Evolutionary conservation across 2,329 filamentous ascomycete genomes (phyloP).

Genomic region (Chrysoporthe austroafricana): DNA sequence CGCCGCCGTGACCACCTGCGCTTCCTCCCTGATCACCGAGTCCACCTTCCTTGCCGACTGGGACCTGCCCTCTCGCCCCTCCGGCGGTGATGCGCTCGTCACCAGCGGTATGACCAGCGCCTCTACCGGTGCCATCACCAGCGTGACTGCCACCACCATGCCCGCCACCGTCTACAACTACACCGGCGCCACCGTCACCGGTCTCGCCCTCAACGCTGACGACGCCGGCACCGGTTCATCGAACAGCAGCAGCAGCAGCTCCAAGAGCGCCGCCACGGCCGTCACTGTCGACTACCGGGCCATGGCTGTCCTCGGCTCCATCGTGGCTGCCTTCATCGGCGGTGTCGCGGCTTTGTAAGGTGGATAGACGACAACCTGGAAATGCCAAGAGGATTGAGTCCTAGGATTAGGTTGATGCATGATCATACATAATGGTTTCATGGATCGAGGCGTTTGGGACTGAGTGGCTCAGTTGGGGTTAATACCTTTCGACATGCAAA

Average conservation of each 20-base stretch:
- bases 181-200: slow-evolving; percentile 27
- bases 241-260: slow-evolving; percentile 24
- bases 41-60: slow-evolving; percentile 75
- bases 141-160: slow-evolving; percentile 32
- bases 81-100: slow-evolving; percentile 70
- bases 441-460: slow-evolving; percentile 20
- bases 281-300: slow-evolving; percentile 23
- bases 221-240: slow-evolving; percentile 24
- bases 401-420: slow-evolving; percentile 7
- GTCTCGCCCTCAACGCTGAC: slow-evolving; percentile 28
- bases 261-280: slow-evolving; percentile 20
- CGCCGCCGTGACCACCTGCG: slow-evolving; percentile 63
- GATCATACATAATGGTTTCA: slow-evolving; percentile 9
- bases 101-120: slow-evolving; percentile 70
- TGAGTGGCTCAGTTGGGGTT: slow-evolving; percentile 3
- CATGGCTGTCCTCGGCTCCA: slow-evolving; percentile 22
- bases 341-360: slow-evolving; percentile 24
- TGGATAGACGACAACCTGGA: neutral
- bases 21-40: slow-evolving; percentile 63
- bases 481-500: slow-evolving; percentile 10
- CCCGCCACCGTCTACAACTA: slow-evolving; percentile 28
- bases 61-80: slow-evolving; percentile 67
- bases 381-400: slow-evolving; percentile 8
- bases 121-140: slow-evolving; percentile 60
- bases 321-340: slow-evolving; percentile 26